Base-by-base conservation (phyloP, 2,329 filamentous ascomycete species). In the Alternaria sp. region DNA sequence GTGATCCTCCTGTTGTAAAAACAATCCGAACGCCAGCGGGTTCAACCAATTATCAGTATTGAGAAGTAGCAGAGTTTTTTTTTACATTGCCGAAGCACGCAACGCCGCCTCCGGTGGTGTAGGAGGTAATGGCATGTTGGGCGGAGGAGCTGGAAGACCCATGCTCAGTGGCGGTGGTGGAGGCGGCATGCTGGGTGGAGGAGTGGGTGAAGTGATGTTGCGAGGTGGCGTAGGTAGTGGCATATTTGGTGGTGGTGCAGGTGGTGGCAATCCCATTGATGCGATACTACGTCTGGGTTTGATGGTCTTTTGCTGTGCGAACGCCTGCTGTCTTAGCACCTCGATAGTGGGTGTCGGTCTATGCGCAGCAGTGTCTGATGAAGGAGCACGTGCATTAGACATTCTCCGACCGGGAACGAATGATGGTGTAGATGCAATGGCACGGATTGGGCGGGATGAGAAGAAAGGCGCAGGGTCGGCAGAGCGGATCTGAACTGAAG, bases 201-300 rank as follows among this genome's bases (percentile, higher is more conserved):
- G 65, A 23, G 51, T 58, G 5, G 60, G 56, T 11, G 56, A 51
- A 9, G 56, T 49, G 28, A 60, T 46, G 41, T 59, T 63, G 10
- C 68, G 68, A 6, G 78, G 78, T 36, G 75, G 74, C 10, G 71
- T 60, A n/a, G 80, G 80, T 23, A 82, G 63, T n/a, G 80, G 80
- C 65, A 79, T 77, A 11, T 70, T 74, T 54, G 81, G 81, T 23
- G 81, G 80, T 3, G 80, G 80, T 5, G 78, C 79, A 3, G 80
- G 80, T 6, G 81, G 81, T 3, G 80, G 80, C 3, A 82, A 65
- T 1, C 74, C 72, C 13, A 79, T 74, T 1, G 75, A 67, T 2
- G 80, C 74, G 61, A 81, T 77, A 17, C 72, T 77, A 9, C 66
- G 68, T 58, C 76, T 60, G 64, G 70, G 57, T 67, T 53, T 69